Evolutionary conservation across 1,139 yeast genomes (phyloP).

Genomic region (Debaryomyces subglobosus): DNA sequence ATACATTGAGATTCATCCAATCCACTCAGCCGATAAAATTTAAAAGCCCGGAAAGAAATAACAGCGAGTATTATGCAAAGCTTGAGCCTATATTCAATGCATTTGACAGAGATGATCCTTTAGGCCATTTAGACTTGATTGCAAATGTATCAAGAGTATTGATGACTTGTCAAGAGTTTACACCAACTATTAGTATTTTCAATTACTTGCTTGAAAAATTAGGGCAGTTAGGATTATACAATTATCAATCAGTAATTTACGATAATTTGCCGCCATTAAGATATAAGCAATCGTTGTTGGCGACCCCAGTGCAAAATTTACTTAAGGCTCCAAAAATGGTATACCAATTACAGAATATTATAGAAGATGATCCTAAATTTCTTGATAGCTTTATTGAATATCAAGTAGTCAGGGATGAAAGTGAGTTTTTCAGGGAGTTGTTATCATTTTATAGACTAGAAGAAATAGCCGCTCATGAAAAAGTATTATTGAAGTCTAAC

Average conservation of each 20-base stretch:
- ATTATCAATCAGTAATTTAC: slow-evolving; percentile 33
- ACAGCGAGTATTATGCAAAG: slow-evolving; percentile 23
- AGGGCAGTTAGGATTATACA: slow-evolving; percentile 22
- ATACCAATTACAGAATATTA: slow-evolving; percentile 25
- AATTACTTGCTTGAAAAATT: slow-evolving; percentile 30
- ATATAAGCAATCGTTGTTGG: slow-evolving; percentile 24
- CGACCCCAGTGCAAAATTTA: slow-evolving; percentile 15
- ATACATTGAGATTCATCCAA: slow-evolving; percentile 22
- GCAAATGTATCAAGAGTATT: slow-evolving; percentile 23
- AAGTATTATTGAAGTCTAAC: slow-evolving; percentile 22
- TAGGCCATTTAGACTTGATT: slow-evolving; percentile 27
- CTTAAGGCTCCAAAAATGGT: slow-evolving; percentile 16
- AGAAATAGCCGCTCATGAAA: slow-evolving; percentile 31
- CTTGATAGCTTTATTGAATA: slow-evolving; percentile 30
- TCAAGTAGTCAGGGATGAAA: slow-evolving; percentile 25
- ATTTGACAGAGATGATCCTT: slow-evolving; percentile 15
- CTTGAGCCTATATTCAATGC: slow-evolving; percentile 21
- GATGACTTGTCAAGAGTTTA: slow-evolving; percentile 19
- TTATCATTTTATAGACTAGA: slow-evolving; percentile 33
- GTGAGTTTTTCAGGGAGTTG: slow-evolving; percentile 25
- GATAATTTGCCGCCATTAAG: slow-evolving; percentile 28
- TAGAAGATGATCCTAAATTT: slow-evolving; percentile 32
- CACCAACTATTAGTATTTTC: slow-evolving; percentile 31
- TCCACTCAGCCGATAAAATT: slow-evolving; percentile 21
- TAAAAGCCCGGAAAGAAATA: slow-evolving; percentile 16